phyloP scores from a whole-genome alignment of 805 yeast genomes.

The Kazachstania bromeliacearum region DNA sequence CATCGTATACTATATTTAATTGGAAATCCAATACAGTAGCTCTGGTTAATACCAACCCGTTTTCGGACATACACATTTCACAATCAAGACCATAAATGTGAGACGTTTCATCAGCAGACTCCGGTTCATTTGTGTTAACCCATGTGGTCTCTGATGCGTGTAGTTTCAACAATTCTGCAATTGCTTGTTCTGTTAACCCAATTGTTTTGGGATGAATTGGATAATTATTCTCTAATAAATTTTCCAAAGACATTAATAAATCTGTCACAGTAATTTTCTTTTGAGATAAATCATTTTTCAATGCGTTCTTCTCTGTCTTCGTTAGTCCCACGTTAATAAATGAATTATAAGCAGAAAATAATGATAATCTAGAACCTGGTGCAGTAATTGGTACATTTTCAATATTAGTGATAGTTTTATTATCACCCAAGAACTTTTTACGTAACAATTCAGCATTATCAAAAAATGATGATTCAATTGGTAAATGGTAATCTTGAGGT shows the following conservation, averaged over 20 bases:
- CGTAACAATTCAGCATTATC: conserved; percentile 3
- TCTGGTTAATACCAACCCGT: conserved; percentile 63
- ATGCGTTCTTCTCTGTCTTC: conserved; percentile 43
- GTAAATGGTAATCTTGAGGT: conserved; percentile 32
- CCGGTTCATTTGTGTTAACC: conserved; percentile 45
- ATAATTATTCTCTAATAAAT: conserved; percentile 41
- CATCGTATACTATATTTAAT: conserved; percentile 54
- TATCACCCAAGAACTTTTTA: conserved; percentile 4
- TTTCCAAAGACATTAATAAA: conserved; percentile 41
- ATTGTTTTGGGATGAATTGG: conserved; percentile 47
- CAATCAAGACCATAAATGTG: conserved; percentile 80
- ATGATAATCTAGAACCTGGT: conserved; percentile 57
- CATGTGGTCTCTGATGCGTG: conserved; percentile 25
- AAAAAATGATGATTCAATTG: conserved; percentile 11
- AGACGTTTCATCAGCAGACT: conserved; percentile 50
- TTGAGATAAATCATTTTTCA: conserved; percentile 23
- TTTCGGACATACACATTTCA: conserved; percentile 76
- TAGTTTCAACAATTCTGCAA: conserved; percentile 6
- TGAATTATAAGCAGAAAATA: conserved; percentile 46
- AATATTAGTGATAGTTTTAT: conserved; percentile 5
- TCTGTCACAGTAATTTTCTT: conserved; percentile 40
- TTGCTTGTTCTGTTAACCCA: conserved; percentile 10
- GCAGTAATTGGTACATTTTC: conserved; percentile 40
- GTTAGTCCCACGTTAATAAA: conserved; percentile 50
- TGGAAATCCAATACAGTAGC: conserved; percentile 63